phyloP scores from a whole-genome alignment of 768 basidiomycete species.

The Hypholoma sublateritium region DNA sequence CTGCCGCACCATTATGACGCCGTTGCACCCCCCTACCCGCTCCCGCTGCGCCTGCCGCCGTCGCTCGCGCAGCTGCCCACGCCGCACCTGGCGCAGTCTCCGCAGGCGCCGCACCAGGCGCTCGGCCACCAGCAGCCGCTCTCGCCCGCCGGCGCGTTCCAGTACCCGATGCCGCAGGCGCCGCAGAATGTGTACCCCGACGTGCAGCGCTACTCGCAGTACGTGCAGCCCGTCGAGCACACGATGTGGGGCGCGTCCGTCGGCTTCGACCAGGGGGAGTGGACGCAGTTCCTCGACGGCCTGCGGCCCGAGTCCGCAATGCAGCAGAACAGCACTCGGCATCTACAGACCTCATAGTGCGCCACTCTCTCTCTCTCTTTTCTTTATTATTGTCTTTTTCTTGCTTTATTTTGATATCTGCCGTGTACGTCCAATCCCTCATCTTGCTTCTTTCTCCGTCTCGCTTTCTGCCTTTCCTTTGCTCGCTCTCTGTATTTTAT shows the following conservation, averaged over 20 bases:
- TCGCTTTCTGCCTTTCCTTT: background rate
- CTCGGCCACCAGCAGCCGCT: conserved; percentile 15
- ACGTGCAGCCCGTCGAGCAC: conserved; percentile 59
- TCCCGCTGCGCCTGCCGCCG: conserved; percentile 24
- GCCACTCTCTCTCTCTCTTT: conserved; percentile 19
- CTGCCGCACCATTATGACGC: conserved; percentile 39
- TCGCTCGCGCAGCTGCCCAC: conserved; percentile 17
- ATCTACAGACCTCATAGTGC: conserved; percentile 15
- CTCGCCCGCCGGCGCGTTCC: conserved; percentile 19
- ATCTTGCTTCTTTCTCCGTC: conserved; percentile 2
- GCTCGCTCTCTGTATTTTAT: conserved; percentile 3
- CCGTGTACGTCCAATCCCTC: background rate
- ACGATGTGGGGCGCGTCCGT: conserved; percentile 76
- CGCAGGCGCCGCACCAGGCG: conserved; percentile 26
- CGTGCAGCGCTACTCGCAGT: conserved; percentile 38
- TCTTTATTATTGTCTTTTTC: conserved; percentile 21
- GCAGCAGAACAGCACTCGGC: conserved; percentile 26
- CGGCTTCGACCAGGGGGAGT: conserved; percentile 76
- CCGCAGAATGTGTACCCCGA: conserved; percentile 35
- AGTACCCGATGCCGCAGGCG: conserved; percentile 10
- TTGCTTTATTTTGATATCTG: conserved; percentile 15
- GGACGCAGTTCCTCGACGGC: conserved; percentile 63
- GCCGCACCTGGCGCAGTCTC: conserved; percentile 22
- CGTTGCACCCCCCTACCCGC: conserved; percentile 21
- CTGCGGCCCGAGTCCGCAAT: conserved; percentile 45